These are phyloP conservation scores for Thoreauomyces humboldtii DNA, from an alignment of 192 early-diverging fungal species.

Conservation along the genomic window DNA sequence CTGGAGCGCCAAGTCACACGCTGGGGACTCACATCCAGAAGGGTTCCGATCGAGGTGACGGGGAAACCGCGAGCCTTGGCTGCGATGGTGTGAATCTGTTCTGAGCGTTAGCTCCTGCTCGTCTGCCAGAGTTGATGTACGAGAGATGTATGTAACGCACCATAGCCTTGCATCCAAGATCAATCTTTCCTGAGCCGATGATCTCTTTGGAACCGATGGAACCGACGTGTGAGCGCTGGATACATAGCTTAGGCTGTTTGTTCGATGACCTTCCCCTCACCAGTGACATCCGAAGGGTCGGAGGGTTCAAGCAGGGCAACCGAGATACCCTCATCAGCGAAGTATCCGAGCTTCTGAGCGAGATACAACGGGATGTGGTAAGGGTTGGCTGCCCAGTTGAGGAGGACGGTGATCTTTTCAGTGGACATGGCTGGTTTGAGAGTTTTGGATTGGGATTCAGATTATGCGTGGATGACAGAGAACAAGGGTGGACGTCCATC, in stretches of 20 bases:
- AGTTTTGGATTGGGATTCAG: no score
- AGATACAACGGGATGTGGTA: conserved; percentile 66
- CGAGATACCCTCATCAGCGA: conserved; percentile 55
- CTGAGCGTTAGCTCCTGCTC: no score
- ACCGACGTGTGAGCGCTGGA: no score
- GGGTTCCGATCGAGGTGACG: conserved; percentile 63
- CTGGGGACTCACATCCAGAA: conserved; percentile 50
- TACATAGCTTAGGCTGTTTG: no score
- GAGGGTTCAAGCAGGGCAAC: conserved; percentile 67
- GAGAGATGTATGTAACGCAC: no score
- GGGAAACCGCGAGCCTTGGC: conserved; percentile 61
- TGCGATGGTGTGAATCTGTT: conserved; percentile 71
- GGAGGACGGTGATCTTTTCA: conserved; percentile 39
- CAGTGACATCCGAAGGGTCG: conserved; percentile 65
- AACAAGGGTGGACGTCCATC: no score
- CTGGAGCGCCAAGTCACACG: no score
- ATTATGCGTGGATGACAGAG: no score
- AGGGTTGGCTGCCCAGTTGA: conserved; percentile 52
- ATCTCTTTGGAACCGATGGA: conserved; percentile 31
- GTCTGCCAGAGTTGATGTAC: no score
- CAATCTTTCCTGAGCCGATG: conserved; percentile 58
- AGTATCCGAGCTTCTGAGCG: conserved; percentile 62
- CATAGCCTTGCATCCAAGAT: conserved; percentile 68
- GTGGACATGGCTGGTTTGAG: conserved; percentile 39
- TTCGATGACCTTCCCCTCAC: conserved; percentile 15